Evolutionary conservation across 2,329 filamentous ascomycete genomes (phyloP), one percentile per base, ranked within the genome.

Genomic region (Arachnomyces sp.): DNA sequence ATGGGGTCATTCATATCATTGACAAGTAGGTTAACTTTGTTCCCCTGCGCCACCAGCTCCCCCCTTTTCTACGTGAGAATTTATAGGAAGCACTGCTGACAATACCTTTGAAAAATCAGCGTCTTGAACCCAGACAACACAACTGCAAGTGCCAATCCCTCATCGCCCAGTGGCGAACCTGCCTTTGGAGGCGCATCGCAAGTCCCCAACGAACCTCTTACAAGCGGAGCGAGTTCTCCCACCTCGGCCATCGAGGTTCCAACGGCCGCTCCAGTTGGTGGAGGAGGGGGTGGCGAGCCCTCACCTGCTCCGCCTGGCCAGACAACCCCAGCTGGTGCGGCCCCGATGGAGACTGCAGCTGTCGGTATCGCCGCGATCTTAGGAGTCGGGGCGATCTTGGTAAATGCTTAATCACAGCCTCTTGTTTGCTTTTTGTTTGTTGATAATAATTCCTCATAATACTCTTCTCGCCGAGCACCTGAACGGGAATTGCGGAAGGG

Each of bases 51-150:
- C 17, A 13, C 25, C n/a, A 3, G 9, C 3, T 5, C 11, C 2
- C 11, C 25, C 3, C 2, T 14, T 7, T n/a, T 7, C 15, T 31
- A 29, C 15, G 2, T 34, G n/a, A n/a, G n/a, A n/a, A n/a, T n/a
- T n/a, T n/a, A n/a, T n/a, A n/a, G n/a, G n/a, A n/a, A n/a, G n/a
- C n/a, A n/a, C n/a, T 12, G 12, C n/a, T n/a, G n/a, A n/a, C n/a
- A n/a, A n/a, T 13, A 11, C 13, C 17, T 32, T 8, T 17, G 25
- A 32, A 39, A n/a, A 31, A 15, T 32, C 38, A 71, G 68, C 44
- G 76, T 81, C 29, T 63, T 82, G 36, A 81, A 80, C 63, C 73
- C 74, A 8, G 57, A 64, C 47, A 72, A 72, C 52, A 63, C 67
- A 2, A 57, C 61, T 1, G 65, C 63, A 3, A 53, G 58, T n/a